A percentile compares a stretch with the other conserved stretches of the same genome.
phyloP scores from a whole-genome alignment of 2,329 filamentous ascomycete genomes.

The Fusarium sp. region DNA sequence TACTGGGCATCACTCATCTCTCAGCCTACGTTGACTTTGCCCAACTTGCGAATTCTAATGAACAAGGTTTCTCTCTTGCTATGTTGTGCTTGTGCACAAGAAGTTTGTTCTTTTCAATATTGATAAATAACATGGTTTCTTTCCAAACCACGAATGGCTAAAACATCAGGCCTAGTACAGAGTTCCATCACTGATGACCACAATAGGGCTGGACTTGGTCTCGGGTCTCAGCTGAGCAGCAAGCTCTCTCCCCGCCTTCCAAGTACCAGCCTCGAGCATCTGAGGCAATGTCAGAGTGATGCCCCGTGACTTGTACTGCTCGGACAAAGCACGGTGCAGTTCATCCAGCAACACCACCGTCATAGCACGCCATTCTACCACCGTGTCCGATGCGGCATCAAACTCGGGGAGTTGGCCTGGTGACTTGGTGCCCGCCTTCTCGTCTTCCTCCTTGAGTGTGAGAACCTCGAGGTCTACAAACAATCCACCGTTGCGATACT shows the following conservation, averaged over 20 bases:
- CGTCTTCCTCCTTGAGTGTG: constrained; percentile 57
- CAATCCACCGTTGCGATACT: constrained; percentile 76
- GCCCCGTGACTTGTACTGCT: constrained; percentile 44
- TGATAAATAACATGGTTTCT: too few species aligned
- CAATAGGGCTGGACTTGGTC: constrained; percentile 83
- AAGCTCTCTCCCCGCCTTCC: constrained; percentile 78
- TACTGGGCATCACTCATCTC: too few species aligned
- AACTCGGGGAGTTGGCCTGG: constrained; percentile 60
- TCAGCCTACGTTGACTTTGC: too few species aligned
- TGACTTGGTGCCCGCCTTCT: constrained; percentile 53
- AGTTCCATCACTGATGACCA: constrained; percentile 48
- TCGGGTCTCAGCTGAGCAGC: constrained; percentile 81
- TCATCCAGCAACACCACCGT: constrained; percentile 65
- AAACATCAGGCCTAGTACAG: constrained; percentile 8
- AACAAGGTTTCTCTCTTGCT: too few species aligned
- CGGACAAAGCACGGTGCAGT: constrained; percentile 50
- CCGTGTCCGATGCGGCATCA: constrained; percentile 62
- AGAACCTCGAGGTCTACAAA: constrained; percentile 69
- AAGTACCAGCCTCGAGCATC: constrained; percentile 62
- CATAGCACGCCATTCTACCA: constrained; percentile 69
- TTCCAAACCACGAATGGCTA: too few species aligned
- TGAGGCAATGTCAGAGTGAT: constrained; percentile 56
- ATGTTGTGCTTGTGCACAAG: too few species aligned
- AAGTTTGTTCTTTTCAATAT: too few species aligned
- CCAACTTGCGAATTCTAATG: too few species aligned